phyloP scores from a whole-genome alignment of 2,329 filamentous ascomycete species.

The Truncatella angustata region DNA sequence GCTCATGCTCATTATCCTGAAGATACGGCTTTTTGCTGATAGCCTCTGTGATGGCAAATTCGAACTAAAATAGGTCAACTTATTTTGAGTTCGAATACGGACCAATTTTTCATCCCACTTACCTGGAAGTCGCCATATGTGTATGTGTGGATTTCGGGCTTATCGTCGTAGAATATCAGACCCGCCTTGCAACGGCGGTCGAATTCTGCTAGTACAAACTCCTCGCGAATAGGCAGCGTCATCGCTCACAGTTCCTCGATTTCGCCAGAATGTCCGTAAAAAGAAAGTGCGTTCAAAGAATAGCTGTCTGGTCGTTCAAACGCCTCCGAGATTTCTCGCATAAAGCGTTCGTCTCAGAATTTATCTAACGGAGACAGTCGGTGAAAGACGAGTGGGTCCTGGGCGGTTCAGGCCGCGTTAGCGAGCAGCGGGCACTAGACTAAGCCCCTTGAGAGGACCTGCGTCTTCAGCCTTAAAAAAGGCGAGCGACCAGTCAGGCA shows the following conservation, averaged over 20 bases:
- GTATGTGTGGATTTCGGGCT: constrained; percentile 14
- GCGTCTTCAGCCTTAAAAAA: not conserved
- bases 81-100: too few species aligned
- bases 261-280: too few species aligned
- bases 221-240: constrained; percentile 12
- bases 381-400: not conserved
- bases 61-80: constrained; percentile 11
- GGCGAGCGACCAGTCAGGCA: too few species aligned
- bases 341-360: not conserved
- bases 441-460: not conserved
- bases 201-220: constrained; percentile 18
- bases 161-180: constrained; percentile 18
- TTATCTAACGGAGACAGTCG: not conserved
- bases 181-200: constrained; percentile 20
- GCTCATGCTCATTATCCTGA: constrained; percentile 17
- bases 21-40: constrained; percentile 15
- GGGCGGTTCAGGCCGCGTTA: not conserved
- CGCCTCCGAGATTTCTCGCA: too few species aligned
- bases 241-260: too few species aligned
- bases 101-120: not conserved
- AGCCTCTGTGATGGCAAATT: constrained; percentile 13
- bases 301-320: too few species aligned
- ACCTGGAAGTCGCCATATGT: constrained; percentile 13
- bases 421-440: not conserved
- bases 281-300: too few species aligned